Base-by-base conservation (phyloP, 257 asterid species). In the Solanum pimpinellifolium region DNA sequence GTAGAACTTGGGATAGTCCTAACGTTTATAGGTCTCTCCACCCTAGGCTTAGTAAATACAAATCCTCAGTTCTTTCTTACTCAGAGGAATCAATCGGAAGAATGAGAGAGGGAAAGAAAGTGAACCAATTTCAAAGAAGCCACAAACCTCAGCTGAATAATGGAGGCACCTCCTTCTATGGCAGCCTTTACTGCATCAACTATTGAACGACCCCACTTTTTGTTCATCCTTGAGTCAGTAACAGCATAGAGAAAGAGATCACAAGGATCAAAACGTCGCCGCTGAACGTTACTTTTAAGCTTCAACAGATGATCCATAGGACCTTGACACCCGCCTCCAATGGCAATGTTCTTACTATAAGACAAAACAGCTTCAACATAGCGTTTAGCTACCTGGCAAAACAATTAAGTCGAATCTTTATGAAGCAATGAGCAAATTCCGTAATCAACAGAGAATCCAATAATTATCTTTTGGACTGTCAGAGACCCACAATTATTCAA, bases 211-310 rank as follows among this genome's bases (percentile, higher is more conserved):
- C 95, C 96, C 99, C 98, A 95, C 88, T 88, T 94, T 83, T 90
- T 91, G 92, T 97, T 97, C 98, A 94, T 97, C 91, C 94, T 89
- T 11, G 98, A 91, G 95, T 97, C 99, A 21, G 99, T 97, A 89
- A 97, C 99, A 87, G 98, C 99, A 87, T 97, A 97, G 44, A 97
- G 87, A 89, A 94, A 94, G 90, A 97, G 98, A 89, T 88, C 92
- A 35, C 88, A 92, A 11, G 98, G 97, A 88, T 93, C 91, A 88
- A 97, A 97, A 77, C 90, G 89, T 31, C 73, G 91, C 49, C 89
- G 92, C 86, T 15, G 37, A 42, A 91, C 72, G 72, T 85, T 90
- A 74, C 88, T 89, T 92, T 93, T 94, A 81, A 97, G 97, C 92
- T 92, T 95, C 96, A 95, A 89, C 39, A 88, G 88, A 90, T 94